Evolutionary conservation across 306 rosid species (phyloP), one percentile per base, ranked within the genome.

Genomic region (Cercis canadensis): DNA sequence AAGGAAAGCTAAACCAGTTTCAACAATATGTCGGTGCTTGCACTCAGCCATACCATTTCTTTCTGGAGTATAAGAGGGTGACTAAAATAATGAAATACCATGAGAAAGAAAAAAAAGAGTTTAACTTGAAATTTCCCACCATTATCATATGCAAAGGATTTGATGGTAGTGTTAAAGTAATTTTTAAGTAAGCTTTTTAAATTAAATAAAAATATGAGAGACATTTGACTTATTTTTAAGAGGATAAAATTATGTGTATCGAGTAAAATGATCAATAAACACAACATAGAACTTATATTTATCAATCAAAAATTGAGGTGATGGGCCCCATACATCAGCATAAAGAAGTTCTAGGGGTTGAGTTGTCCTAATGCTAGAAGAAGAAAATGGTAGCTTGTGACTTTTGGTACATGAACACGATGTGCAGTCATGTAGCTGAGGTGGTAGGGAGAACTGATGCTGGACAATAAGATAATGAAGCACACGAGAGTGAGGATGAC

Each of bases 161-260:
- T 55, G 14, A 55, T 11, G 0, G 0, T 9, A 1, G 6, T 0
- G n/a, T 5, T 0, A 12, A 55, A 55, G 2, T 4, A 11, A 3
- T 21, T 9, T 29, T 55, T 1, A 8, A 55, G 15, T 4, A 18
- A 7, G 1, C 5, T 8, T 1, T 19, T 19, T n/a, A 12, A 55
- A 24, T 5, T 5, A 0, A 0, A 0, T 29, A 4, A 55, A 55
- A 0, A 21, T 2, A 21, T 12, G 4, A 0, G 8, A 3, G 0
- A 12, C 2, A 29, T 21, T 2, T 10, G 15, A 10, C 24, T 55
- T 55, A 1, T 6, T 1, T 9, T 19, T 13, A 8, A 55, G 33
- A 3, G 16, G 39, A 55, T 44, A 44, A 51, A 51, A 6, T 7
- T n/a, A n/a, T n/a, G n/a, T n/a, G n/a, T n/a, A n/a, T n/a, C n/a